These are phyloP conservation scores for Globisporangium emineosum DNA, from an alignment of 352 stramenopile genomes.

Conservation along the genomic window DNA sequence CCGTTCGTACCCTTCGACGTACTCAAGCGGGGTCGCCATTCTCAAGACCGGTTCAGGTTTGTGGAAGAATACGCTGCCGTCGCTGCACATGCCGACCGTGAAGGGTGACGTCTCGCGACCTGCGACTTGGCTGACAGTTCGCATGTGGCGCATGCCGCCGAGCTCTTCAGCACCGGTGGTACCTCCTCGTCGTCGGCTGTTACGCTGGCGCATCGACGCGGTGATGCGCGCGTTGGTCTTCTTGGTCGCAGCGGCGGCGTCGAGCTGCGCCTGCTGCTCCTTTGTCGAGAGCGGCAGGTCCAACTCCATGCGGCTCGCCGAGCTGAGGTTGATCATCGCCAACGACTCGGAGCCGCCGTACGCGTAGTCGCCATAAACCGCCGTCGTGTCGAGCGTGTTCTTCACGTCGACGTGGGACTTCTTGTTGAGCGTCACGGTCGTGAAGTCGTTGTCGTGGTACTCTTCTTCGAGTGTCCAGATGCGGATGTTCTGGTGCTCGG, in stretches of 20 bases:
- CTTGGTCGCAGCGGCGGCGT: constrained; percentile 20
- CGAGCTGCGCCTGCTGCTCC: constrained; percentile 47
- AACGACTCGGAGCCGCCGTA: constrained; percentile 72
- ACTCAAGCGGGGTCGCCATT: constrained; percentile 63
- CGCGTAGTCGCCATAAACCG: constrained; percentile 69
- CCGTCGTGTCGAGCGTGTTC: constrained; percentile 58
- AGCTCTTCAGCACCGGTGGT: constrained; percentile 32
- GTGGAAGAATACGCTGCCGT: constrained; percentile 82
- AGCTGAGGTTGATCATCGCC: constrained; percentile 58
- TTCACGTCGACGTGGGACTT: constrained; percentile 75
- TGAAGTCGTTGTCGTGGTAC: constrained; percentile 22
- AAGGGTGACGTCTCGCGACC: constrained; percentile 58
- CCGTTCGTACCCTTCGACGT: constrained; percentile 77
- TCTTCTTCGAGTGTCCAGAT: constrained; percentile 79
- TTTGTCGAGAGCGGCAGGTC: constrained; percentile 65
- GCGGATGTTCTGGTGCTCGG: constrained; percentile 80
- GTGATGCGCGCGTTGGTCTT: constrained; percentile 28
- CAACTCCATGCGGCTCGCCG: constrained; percentile 59
- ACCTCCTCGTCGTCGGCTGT: constrained; percentile 41
- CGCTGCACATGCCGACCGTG: constrained; percentile 79
- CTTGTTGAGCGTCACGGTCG: constrained; percentile 49
- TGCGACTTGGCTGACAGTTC: constrained; percentile 65
- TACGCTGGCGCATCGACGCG: constrained; percentile 37
- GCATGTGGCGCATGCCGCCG: constrained; percentile 58
- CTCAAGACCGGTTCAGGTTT: constrained; percentile 44